Evolutionary conservation across 2,329 filamentous ascomycete species (phyloP).

Genomic region (Canariomyces notabilis): DNA sequence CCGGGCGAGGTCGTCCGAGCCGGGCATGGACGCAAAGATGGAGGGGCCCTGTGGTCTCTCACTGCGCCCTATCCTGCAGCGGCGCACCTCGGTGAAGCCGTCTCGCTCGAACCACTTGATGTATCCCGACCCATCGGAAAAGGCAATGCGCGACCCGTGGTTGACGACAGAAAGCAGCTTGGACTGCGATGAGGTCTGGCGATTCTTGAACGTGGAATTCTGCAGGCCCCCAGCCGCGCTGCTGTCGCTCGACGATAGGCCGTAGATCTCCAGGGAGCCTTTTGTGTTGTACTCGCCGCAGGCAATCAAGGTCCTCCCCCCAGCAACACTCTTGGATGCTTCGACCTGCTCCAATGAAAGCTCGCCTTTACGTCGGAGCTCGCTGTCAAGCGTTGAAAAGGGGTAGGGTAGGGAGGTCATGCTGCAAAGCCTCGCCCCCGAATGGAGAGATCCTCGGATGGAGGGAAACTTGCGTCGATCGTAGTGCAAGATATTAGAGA

Average conservation of each 20-base stretch:
- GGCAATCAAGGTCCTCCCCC: constrained; percentile 66
- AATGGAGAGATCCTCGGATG: constrained; percentile 73
- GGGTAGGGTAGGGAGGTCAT: constrained; percentile 65
- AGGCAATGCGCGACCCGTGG: constrained; percentile 77
- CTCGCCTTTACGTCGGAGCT: constrained; percentile 50
- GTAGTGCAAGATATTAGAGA: constrained; percentile 83
- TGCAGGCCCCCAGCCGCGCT: constrained; percentile 32
- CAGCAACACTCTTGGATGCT: constrained; percentile 46
- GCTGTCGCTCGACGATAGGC: constrained; percentile 40
- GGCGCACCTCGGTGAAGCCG: constrained; percentile 57
- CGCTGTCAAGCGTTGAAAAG: constrained; percentile 57
- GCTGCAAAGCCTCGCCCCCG: constrained; percentile 72
- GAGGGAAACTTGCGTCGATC: constrained; percentile 80
- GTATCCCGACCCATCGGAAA: constrained; percentile 76
- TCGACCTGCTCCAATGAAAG: constrained; percentile 51
- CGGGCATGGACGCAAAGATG: constrained; percentile 48
- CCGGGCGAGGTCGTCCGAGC: constrained; percentile 67
- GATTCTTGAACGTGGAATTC: constrained; percentile 63
- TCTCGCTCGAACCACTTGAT: constrained; percentile 91
- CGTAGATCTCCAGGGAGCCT: constrained; percentile 85
- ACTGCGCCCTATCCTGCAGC: constrained; percentile 51
- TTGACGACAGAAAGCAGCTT: constrained; percentile 76
- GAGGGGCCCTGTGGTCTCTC: constrained; percentile 42
- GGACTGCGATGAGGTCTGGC: constrained; percentile 74
- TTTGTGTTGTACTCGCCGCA: constrained; percentile 90